These are phyloP conservation scores for Collybiopsis luxurians DNA, from an alignment of 768 basidiomycete genomes.

Conservation along the genomic window DNA sequence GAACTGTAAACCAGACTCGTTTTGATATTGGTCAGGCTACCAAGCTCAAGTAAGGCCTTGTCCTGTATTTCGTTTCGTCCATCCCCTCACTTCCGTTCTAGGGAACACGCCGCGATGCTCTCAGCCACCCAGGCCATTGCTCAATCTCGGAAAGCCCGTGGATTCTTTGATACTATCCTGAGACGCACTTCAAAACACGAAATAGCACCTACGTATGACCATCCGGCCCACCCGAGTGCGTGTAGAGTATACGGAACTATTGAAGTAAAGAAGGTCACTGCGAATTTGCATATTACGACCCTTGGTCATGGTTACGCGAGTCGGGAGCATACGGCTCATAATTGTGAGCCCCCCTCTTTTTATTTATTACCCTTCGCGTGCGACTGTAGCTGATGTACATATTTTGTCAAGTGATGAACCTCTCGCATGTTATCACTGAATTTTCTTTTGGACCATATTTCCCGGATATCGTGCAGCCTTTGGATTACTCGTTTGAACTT, in stretches of 20 bases:
- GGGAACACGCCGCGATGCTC: slow-evolving; percentile 62
- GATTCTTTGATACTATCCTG: slow-evolving; percentile 62
- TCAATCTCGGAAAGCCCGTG: slow-evolving; percentile 74
- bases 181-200: slow-evolving; percentile 34
- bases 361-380: not conserved
- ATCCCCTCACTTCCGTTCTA: slow-evolving; percentile 19
- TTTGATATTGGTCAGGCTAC: slow-evolving; percentile 86
- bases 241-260: slow-evolving; percentile 87
- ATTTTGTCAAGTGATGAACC: slow-evolving; percentile 97
- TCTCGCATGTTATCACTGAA: slow-evolving; percentile 94
- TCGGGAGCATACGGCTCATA: slow-evolving; percentile 84
- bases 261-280: slow-evolving; percentile 85
- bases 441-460: slow-evolving; percentile 97
- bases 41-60: slow-evolving; percentile 48
- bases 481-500: slow-evolving; percentile 86
- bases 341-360: slow-evolving; percentile 46
- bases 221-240: slow-evolving; percentile 65
- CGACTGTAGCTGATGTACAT: no score
- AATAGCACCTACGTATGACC: slow-evolving; percentile 74
- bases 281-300: slow-evolving; percentile 92
- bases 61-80: not conserved
- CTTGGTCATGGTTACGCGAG: slow-evolving; percentile 94
- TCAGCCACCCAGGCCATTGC: slow-evolving; percentile 69
- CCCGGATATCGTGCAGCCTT: slow-evolving; percentile 91
- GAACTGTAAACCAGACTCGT: slow-evolving; percentile 43